Evolutionary conservation across 148 eudicot genomes (phyloP), one percentile per base, ranked within the genome.

Genomic region (Rhododendron ferrugineum): DNA sequence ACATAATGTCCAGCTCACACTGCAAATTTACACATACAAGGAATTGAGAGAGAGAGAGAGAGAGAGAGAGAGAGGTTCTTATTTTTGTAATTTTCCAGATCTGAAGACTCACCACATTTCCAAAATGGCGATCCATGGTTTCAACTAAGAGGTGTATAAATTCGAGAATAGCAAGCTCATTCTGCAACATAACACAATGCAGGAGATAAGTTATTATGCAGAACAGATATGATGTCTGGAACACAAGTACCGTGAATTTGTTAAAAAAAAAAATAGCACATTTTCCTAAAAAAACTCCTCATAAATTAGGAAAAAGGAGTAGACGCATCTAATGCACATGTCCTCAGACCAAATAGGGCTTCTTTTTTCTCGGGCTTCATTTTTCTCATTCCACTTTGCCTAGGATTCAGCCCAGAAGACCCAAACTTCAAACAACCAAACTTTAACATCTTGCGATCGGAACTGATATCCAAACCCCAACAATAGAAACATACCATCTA

Each of bases 1-100:
- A 97, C 99, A 97, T 97, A 80, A 97, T 97, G 89, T 97, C 99
- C 66, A 97, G 94, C 89, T 95, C 99, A 82, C 99, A 97, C 98
- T 97, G 92, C 91, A 86, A 87, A 32, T 85, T 44, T 44, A 66
- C 84, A 70, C 28, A 81, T 80, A 34, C 76, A 8, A 75, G 47
- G 54, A 75, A 62, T 28, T 58, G 40, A 42, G 18, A 22, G 62
- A 28, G 62, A 66, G 56, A 42, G 28, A 62, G 30, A 1, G 40
- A 40, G 49, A 49, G 28, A 36, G 36, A 32, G n/a, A 4, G 1
- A 49, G 47, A 0, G 5, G 5, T 5, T n/a, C 44, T 40, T 40
- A 44, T 13, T 64, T 37, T 11, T 56, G 11, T 16, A 18, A 16
- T 78, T 79, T 47, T 64, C 49, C 54, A 46, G 30, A 36, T 58